Base-by-base conservation (phyloP, 2,329 filamentous ascomycete genomes). In the Zalaria sp. region DNA sequence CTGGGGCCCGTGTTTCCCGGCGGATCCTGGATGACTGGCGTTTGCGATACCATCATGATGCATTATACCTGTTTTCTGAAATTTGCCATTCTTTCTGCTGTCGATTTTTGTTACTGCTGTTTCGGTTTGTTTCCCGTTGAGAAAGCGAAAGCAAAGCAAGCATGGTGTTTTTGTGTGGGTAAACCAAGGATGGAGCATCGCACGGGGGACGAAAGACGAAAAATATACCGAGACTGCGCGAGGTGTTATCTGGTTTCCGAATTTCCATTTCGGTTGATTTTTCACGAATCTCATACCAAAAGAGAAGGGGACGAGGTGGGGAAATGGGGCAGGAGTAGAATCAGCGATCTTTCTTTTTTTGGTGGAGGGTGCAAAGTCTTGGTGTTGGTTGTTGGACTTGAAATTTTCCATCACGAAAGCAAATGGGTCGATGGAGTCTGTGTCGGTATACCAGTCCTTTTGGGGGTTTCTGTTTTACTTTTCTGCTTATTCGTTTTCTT, bases 221-320 rank as follows among this genome's bases (percentile, higher is more conserved):
- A 18, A 25, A 38, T 38, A 38, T 27, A 18, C 18, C 11, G 37
- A 7, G 10, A 10, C 11, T 27, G 26, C 37, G 18, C 10, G n/a
- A 10, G 11, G 11, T 25, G 25, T 27, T 27, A 7, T 25, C 37
- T 38, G 37, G 9, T 28, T 38, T 3, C 4, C 27, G 37, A n/a
- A 38, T 32, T 32, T n/a, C n/a, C 29, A 32, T 32, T 32, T 18
- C 18, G 18, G 18, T 35, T 43, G 38, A 29, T 43, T 42, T 34
- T 41, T 44, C 38, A 44, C 43, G 43, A 44, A 35, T 44, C 39
- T 44, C 39, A 44, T 39, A 41, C 41, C 36, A 35, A 44, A 40
- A 44, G 34, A 37, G 36, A 35, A n/a, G 7, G 29, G 29, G n/a
- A 32, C 7, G 29, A 32, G n/a, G 29, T 2, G 29, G 7, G 29